Percentiles rank a stretch among this genome's conserved stretches.
These are phyloP conservation scores for Paralagenidium karlingii DNA, from an alignment of 352 stramenopile species.

Conservation along the genomic window DNA sequence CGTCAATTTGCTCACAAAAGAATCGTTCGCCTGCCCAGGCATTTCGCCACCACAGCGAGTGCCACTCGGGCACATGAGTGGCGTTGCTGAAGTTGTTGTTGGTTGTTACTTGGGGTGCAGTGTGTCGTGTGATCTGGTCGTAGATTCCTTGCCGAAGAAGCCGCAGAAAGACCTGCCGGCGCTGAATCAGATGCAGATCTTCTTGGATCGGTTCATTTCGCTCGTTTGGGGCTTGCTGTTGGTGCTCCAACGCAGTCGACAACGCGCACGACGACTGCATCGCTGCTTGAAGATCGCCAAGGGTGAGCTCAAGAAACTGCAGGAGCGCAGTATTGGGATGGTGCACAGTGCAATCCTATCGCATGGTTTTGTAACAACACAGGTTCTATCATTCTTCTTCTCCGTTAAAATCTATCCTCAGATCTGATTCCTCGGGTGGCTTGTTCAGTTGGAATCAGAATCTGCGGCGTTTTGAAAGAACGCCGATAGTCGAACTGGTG, in stretches of 20 bases:
- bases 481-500: conserved; percentile 76
- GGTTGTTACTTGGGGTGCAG: conserved; percentile 4
- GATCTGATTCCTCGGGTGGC: too few relatives aligned
- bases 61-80: conserved; percentile 20
- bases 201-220: too few relatives aligned
- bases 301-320: too few relatives aligned
- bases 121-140: conserved; percentile 23
- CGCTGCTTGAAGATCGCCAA: too few relatives aligned
- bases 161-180: conserved; percentile 22
- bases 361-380: too few relatives aligned
- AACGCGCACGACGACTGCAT: too few relatives aligned
- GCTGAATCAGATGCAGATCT: neutral
- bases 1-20: conserved; percentile 36
- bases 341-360: too few relatives aligned
- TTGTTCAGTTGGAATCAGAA: conserved; percentile 14
- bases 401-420: too few relatives aligned
- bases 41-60: conserved; percentile 65
- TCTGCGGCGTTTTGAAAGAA: conserved; percentile 78
- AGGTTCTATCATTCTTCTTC: too few relatives aligned
- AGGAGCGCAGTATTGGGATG: too few relatives aligned
- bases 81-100: neutral
- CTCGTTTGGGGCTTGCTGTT: too few relatives aligned
- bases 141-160: conserved; percentile 52
- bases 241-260: too few relatives aligned
- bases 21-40: conserved; percentile 48